Conservation (phyloP, 192 early-diverging fungal genomes). For the Thoreauomyces humboldtii region DNA sequence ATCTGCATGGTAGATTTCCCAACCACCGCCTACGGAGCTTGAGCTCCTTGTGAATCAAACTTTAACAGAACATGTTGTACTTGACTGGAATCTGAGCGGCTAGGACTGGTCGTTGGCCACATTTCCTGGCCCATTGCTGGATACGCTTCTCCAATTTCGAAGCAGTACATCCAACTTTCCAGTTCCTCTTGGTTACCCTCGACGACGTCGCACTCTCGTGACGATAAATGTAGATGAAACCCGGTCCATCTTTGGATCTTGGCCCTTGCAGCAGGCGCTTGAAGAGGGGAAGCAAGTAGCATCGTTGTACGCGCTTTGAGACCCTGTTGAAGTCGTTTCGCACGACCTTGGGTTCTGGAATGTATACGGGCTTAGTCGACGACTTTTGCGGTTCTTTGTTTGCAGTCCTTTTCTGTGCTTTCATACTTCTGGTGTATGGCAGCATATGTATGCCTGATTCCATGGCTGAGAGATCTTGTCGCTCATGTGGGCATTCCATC, state of each 20-base stretch:
- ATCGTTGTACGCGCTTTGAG: neutral
- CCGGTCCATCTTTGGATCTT: neutral
- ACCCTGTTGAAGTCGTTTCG: conserved; percentile 4
- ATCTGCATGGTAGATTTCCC: conserved; percentile 6
- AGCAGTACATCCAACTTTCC: conserved; percentile 10
- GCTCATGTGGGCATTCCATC: too few species aligned
- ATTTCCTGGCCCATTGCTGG: conserved; percentile 3
- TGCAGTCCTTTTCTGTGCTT: neutral
- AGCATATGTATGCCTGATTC: too few species aligned
- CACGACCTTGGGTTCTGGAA: neutral
- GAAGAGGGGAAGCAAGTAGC: neutral
- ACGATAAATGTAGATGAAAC: conserved; percentile 7
- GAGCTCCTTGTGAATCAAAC: conserved; percentile 13
- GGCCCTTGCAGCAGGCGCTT: neutral
- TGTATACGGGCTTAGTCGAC: neutral
- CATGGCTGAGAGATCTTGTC: too few species aligned
- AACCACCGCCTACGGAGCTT: conserved; percentile 1
- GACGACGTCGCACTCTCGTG: neutral
- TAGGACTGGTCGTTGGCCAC: neutral
- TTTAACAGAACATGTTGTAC: conserved; percentile 2
- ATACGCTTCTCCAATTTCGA: neutral
- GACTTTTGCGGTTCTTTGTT: neutral
- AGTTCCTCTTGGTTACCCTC: neutral
- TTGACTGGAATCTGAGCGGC: neutral
- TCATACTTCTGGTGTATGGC: neutral